Base-by-base conservation (phyloP, 306 rosid genomes). In the Begonia masoniana region DNA sequence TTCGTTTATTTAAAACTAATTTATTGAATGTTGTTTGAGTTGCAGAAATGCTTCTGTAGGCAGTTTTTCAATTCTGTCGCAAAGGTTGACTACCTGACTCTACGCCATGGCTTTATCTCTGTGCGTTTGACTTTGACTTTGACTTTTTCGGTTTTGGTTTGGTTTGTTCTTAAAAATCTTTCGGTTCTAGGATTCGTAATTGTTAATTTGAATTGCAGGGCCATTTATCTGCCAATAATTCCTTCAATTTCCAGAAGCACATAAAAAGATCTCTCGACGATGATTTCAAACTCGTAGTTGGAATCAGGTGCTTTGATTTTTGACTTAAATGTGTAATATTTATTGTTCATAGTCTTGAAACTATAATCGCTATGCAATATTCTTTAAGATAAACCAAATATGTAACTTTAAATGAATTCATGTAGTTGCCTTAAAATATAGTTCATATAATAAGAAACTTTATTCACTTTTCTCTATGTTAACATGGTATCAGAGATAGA, bases 1-100 rank as follows among this genome's bases (percentile, higher is more conserved):
- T 26, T 1, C 1, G 35, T 3, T 26, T 26, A 26, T 26, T 26
- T 26, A 0, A 17, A 26, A 26, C 3, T 24, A 54, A 10, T 12
- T 50, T 51, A n/a, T 5, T 41, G 6, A 3, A 58, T 24, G 1
- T 58, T 24, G 48, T 50, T 5, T 47, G 14, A 4, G 11, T 23
- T 62, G 47, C 73, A 80, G 87, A 76, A 57, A 67, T 76, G 87
- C 71, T 80, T 80, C 82, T 80, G 73, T 63, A 55, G 76, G 21
- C 87, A 80, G 21, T 80, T 80, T 67, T 80, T 76, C 52, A 55
- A 58, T 17, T 76, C 87, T 15, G 76, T 80, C n/a, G 82, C 78
- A 35, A 76, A 65, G 68, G 74, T 80, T 47, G 82, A 80, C 47
- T 80, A 80, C 54, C 59, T 73, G 61, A 80, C 87, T 41, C 54